phyloP scores from a whole-genome alignment of 1,139 yeast species.

The Magnusiomyces tetraspermus region DNA sequence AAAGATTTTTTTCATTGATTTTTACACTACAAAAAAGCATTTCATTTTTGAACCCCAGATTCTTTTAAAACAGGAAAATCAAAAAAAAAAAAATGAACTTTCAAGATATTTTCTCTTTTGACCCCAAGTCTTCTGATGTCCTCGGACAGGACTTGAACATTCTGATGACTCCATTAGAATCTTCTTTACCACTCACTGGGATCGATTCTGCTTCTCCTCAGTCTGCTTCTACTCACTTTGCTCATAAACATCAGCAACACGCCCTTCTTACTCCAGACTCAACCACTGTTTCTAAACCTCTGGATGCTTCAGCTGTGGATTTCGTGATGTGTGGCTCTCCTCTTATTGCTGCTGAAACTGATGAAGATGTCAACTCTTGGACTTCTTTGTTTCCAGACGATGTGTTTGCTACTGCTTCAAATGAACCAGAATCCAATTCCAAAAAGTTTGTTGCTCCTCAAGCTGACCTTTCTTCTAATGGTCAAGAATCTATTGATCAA shows the following conservation, averaged over 20 bases:
- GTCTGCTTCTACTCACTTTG: neutral
- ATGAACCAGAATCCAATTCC: too few relatives aligned
- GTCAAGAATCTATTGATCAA: too few relatives aligned
- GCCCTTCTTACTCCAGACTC: conserved; percentile 18
- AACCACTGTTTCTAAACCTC: conserved; percentile 28
- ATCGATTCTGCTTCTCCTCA: neutral
- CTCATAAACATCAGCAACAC: neutral
- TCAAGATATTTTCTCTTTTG: neutral
- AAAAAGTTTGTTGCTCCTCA: conserved; percentile 6
- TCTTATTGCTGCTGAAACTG: conserved; percentile 28
- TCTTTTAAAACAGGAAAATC: too few relatives aligned
- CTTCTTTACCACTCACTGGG: neutral
- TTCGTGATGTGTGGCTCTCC: conserved; percentile 26
- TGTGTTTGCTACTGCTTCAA: neutral
- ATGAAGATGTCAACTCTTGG: conserved; percentile 17
- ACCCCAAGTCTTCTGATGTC: neutral
- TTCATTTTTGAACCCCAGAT: too few relatives aligned
- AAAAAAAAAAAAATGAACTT: too few relatives aligned
- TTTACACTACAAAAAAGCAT: too few relatives aligned
- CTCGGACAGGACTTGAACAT: neutral
- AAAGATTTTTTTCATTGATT: too few relatives aligned
- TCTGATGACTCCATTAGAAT: neutral
- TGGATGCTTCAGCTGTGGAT: conserved; percentile 17
- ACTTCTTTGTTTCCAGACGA: conserved; percentile 11
- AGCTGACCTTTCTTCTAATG: neutral